These are phyloP conservation scores for Zea mays DNA, from an alignment of 176 grass and related monocot species.

Conservation along the genomic window DNA sequence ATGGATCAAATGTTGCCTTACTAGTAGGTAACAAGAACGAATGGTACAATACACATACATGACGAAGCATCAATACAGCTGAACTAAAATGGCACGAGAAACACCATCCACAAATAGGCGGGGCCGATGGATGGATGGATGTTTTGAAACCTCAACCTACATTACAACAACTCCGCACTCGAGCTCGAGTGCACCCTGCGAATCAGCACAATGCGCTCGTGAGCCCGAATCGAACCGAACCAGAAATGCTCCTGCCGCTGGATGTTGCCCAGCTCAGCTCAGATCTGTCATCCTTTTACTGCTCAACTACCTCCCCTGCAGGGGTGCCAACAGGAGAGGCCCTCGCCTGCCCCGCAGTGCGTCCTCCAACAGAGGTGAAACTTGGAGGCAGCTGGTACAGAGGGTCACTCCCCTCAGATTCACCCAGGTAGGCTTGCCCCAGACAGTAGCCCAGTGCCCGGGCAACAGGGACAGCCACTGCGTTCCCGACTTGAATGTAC, in stretches of 20 bases:
- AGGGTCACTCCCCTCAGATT: background rate
- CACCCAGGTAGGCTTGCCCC: constrained; percentile 33
- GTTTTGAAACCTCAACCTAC: constrained; percentile 7
- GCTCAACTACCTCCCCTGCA: constrained; percentile 43
- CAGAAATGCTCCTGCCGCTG: background rate
- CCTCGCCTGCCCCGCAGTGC: background rate
- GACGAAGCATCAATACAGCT: background rate
- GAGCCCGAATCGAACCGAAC: background rate
- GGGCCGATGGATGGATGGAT: background rate
- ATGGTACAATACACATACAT: background rate
- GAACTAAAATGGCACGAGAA: background rate
- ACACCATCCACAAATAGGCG: background rate
- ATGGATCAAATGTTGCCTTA: background rate
- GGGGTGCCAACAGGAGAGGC: constrained; percentile 17
- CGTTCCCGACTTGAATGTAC: constrained; percentile 62
- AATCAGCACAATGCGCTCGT: background rate
- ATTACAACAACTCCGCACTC: background rate
- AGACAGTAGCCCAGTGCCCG: constrained; percentile 49
- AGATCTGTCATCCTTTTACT: background rate
- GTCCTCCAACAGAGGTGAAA: constrained; percentile 18
- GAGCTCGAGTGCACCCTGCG: background rate
- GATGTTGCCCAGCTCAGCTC: background rate
- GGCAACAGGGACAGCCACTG: constrained; percentile 51
- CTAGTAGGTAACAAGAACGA: background rate
- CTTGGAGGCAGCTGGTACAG: constrained; percentile 21